Base-by-base conservation (phyloP, 2,329 filamentous ascomycete genomes). In the Exophiala bonariae region DNA sequence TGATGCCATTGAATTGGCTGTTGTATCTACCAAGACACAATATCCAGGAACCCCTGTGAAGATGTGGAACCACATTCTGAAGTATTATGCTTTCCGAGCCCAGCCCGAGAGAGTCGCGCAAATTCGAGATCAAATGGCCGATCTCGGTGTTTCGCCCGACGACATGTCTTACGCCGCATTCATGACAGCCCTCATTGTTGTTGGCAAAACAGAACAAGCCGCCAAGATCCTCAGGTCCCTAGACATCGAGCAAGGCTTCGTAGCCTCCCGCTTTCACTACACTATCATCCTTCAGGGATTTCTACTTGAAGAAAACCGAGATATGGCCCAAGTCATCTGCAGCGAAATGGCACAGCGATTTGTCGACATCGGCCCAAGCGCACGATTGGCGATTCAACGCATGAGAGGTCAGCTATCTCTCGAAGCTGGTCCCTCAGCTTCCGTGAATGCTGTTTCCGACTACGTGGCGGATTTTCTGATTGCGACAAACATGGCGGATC, bases 21-120 rank as follows among this genome's bases (percentile, higher is more conserved):
- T 78, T 39, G 77, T 78, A 35, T 76, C 82, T 23, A 71, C 83
- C 17, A 66, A 67, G 10, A 72, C 75, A 51, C 69, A 72, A 11
- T 63, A 81, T 1, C 63, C 73, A 14, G 76, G 81, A 1, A 71
- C 76, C 2, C 71, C 78, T 17, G 83, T 83, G 2, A 72, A 76
- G 23, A 80, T 89, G 61, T 96, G 88, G 87, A 96, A 96, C 61
- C 76, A 81, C 43, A 69, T 96, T 23, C 71, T 96, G 3, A 75
- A 78, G 46, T 80, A 85, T 50, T 78, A 89, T 63, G 87, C 87
- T 5, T 70, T 80, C 45, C 76, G 79, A 5, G 79, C 85, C 45
- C 77, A 86, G 50, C 59, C 83, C 20, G 63, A 71, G 17, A 72
- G 72, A n/a, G 72, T 78, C 13, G 73, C 78, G 54, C 70, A 73